phyloP scores from a whole-genome alignment of 176 grass and related monocot genomes.

The sorghum (Sorghum bicolor) region DNA sequence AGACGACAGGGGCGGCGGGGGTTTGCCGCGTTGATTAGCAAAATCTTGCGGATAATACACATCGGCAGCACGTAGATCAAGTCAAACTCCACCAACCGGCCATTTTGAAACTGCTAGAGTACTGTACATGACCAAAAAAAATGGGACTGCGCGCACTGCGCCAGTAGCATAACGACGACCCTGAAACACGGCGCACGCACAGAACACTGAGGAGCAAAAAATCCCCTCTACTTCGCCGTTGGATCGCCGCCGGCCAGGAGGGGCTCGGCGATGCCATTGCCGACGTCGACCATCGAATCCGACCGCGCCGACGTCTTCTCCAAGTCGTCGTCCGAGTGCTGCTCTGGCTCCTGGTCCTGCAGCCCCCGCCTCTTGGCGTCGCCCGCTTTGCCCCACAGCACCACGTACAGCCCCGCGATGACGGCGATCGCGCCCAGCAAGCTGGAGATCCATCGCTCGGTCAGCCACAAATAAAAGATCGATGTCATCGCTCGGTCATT shows the following conservation, averaged over 20 bases:
- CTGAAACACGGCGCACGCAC: too few relatives aligned
- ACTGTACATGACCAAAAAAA: not conserved
- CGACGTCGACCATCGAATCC: not conserved
- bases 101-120: not conserved
- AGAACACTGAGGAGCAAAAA: not conserved
- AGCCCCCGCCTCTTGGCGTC: not conserved
- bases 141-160: too few relatives aligned
- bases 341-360: not conserved
- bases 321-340: not conserved
- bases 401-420: slow-evolving; percentile 37
- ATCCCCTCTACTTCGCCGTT: not conserved
- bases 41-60: not conserved
- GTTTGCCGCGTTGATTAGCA: not conserved
- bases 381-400: slow-evolving; percentile 44
- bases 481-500: not conserved
- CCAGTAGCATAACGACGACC: too few relatives aligned
- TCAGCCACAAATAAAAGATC: not conserved
- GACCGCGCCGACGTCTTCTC: not conserved
- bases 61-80: not conserved
- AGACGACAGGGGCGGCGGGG: too few relatives aligned
- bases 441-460: not conserved
- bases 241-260: not conserved
- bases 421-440: slow-evolving; percentile 37
- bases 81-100: too few relatives aligned
- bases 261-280: not conserved